A percentile compares a stretch with the other conserved stretches of the same genome.
Conservation (phyloP, 176 grass and related monocot species). For the Zoysia pacifica region DNA sequence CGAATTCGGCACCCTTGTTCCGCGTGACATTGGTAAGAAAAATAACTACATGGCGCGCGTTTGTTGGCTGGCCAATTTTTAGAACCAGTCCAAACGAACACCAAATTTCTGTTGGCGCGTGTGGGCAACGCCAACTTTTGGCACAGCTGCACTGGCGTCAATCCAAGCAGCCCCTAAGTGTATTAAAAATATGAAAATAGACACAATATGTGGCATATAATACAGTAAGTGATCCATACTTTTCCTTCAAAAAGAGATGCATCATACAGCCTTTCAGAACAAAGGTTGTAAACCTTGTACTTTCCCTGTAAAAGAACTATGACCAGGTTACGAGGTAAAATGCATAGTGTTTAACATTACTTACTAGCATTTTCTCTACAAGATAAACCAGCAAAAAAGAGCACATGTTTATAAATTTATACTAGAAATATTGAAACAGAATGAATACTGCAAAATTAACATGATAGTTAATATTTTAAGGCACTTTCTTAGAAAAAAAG, state of each 20-base stretch:
- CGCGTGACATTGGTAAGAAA: no score
- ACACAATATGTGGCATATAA: slow-evolving; percentile 15
- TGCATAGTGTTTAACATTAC: slow-evolving; percentile 3
- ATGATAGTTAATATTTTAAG: background rate
- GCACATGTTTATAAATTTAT: background rate
- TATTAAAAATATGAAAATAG: slow-evolving; percentile 11
- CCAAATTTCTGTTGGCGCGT: no score
- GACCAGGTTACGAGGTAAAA: slow-evolving; percentile 31
- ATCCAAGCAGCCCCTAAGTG: background rate
- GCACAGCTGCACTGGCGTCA: no score
- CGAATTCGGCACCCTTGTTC: no score
- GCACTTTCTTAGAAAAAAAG: background rate
- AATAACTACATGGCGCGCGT: no score
- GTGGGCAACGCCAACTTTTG: no score
- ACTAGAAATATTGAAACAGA: background rate
- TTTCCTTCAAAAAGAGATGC: slow-evolving; percentile 99
- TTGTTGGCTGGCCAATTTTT: no score
- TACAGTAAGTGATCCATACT: slow-evolving; percentile 52
- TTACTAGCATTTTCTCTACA: slow-evolving; percentile 1
- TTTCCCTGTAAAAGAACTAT: slow-evolving; percentile 67
- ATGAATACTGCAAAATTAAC: slow-evolving; percentile 14
- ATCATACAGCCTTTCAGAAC: slow-evolving; percentile 95
- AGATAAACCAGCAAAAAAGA: background rate
- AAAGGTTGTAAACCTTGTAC: slow-evolving; percentile 99
- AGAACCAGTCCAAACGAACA: no score